These are phyloP conservation scores for Heteromeles arbutifolia DNA, from an alignment of 306 rosid genomes.

Conservation along the genomic window DNA sequence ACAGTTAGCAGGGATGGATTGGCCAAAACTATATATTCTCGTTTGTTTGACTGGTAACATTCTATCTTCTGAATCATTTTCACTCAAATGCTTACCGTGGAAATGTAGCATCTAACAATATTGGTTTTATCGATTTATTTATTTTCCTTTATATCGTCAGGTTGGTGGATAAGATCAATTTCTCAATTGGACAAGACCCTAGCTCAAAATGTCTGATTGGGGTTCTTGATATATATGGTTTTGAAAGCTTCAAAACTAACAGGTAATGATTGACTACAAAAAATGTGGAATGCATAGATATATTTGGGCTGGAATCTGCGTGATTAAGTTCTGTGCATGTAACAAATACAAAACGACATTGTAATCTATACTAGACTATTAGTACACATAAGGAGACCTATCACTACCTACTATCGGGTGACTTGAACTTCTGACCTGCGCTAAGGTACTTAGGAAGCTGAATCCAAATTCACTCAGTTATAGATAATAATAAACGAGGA, in stretches of 20 bases:
- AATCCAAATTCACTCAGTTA: neutral
- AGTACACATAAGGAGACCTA: neutral
- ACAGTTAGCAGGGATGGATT: constrained; percentile 82
- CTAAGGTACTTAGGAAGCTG: neutral
- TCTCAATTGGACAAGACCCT: constrained; percentile 84
- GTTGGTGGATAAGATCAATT: constrained; percentile 81
- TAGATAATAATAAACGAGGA: neutral
- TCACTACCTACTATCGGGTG: neutral
- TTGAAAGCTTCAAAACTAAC: constrained; percentile 76
- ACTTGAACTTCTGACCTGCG: constrained; percentile 20
- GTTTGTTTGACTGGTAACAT: constrained; percentile 75
- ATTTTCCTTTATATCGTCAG: constrained; percentile 47
- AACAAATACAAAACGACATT: neutral
- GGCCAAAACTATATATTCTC: constrained; percentile 84
- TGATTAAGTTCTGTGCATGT: neutral
- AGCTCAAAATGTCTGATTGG: constrained; percentile 69
- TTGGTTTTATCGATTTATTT: neutral
- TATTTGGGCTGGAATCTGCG: neutral
- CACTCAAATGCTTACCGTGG: neutral
- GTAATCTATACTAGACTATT: neutral
- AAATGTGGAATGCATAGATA: neutral
- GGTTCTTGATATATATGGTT: constrained; percentile 91
- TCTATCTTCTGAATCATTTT: constrained; percentile 1
- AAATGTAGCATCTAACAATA: constrained; percentile 4
- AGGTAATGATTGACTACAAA: constrained; percentile 38